Evolutionary conservation across 106 monocot genomes (phyloP), one percentile per base, ranked within the genome.

Genomic region (Dendrobium chrysotoxum): DNA sequence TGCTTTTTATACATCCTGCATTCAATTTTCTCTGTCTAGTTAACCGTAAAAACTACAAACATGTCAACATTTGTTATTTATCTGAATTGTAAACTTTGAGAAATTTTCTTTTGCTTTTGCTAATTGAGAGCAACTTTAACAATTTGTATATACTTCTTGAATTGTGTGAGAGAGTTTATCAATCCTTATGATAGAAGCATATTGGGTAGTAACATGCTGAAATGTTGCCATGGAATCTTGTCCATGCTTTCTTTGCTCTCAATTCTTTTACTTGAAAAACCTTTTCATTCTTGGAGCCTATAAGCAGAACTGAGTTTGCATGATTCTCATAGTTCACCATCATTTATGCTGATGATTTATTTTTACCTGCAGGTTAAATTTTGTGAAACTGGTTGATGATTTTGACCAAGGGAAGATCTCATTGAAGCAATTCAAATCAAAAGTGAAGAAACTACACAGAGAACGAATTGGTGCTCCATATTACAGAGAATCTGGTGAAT

Each of bases 391-490:
- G 6, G 88, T 94, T 2, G 94, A 97, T 76, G 82, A 89, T 23
- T 82, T 86, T 78, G 94, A 94, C 80, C 82, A 87, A 77, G 96
- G 96, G 67, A 88, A 46, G 41, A 83, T 94, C 12, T 86, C 89
- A 44, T 92, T 92, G 96, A 89, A 92, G 53, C 85, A 94, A 75
- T 97, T 97, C 84, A 90, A 88, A 67, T 90, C 90, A 40, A 90
- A 89, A 84, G 92, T 94, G 71, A 89, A 90, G 61, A 90, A 90
- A 68, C 42, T 90, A 39, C 96, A 97, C 41, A 81, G 79, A 75
- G 88, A 90, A 41, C 83, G 90, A 81, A 80, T 65, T 26, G 96
- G 96, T 53, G 90, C 83, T 79, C 96, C 96, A 68, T 92, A 93
- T 80, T 77, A 83, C 25, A 92, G 96, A 75, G 90, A 94, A 42